Evolutionary conservation across 2,329 filamentous ascomycete species (phyloP).

Genomic region (Metarhizium brunneum): DNA sequence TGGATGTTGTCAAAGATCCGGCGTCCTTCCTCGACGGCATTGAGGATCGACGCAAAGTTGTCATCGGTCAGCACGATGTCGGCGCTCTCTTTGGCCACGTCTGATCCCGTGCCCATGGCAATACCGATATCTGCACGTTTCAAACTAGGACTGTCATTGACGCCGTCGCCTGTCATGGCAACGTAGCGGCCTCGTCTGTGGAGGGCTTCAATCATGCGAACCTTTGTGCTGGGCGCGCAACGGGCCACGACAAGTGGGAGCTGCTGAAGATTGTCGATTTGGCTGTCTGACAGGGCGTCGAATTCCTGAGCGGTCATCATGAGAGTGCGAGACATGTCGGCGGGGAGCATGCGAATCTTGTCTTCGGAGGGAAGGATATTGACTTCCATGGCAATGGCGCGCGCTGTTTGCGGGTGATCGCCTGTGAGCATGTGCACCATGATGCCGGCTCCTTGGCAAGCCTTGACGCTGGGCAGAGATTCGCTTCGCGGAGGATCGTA

Average conservation of each 20-base stretch:
- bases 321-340: not conserved
- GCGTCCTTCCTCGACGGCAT: slow-evolving; percentile 61
- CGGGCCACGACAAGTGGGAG: slow-evolving; percentile 60
- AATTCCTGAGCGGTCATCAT: slow-evolving; percentile 57
- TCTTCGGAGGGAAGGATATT: slow-evolving; percentile 42
- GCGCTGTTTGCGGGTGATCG: slow-evolving; percentile 56
- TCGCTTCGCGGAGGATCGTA: slow-evolving; percentile 64
- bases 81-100: slow-evolving; percentile 61
- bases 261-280: slow-evolving; percentile 54
- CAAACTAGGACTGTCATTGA: slow-evolving; percentile 60
- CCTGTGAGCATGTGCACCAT: slow-evolving; percentile 63
- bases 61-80: slow-evolving; percentile 64
- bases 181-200: slow-evolving; percentile 56
- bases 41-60: slow-evolving; percentile 63
- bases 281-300: slow-evolving; percentile 52
- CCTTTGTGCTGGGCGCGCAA: slow-evolving; percentile 62
- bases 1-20: slow-evolving; percentile 68
- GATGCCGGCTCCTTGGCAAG: slow-evolving; percentile 52
- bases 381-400: slow-evolving; percentile 54
- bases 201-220: slow-evolving; percentile 66
- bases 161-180: slow-evolving; percentile 65
- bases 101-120: slow-evolving; percentile 61
- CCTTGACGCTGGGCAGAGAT: slow-evolving; percentile 47
- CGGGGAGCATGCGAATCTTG: not conserved
- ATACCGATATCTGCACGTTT: slow-evolving; percentile 63